Evolutionary conservation across 2,329 filamentous ascomycete genomes (phyloP).

Genomic region (Exophiala mesophila): DNA sequence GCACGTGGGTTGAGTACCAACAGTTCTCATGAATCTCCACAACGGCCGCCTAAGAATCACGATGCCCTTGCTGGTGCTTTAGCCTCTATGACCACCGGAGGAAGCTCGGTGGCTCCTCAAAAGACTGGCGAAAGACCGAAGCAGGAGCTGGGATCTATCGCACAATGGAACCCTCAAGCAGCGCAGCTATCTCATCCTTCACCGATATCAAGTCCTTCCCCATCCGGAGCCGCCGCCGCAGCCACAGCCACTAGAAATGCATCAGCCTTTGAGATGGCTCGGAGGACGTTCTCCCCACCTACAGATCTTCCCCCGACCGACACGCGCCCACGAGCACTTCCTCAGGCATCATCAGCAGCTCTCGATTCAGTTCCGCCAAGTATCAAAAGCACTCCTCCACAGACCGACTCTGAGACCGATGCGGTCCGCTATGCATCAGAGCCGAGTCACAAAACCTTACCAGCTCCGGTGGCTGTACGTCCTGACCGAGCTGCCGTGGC

Average conservation of each 20-base stretch:
- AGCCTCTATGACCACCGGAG: conserved; percentile 17
- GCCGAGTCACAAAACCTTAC: background rate
- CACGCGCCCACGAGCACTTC: background rate
- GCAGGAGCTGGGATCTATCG: conserved; percentile 11
- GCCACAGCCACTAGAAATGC: conserved; percentile 19
- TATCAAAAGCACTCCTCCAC: conserved; percentile 13
- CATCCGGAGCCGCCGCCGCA: conserved; percentile 15
- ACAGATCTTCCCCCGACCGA: conserved; percentile 8
- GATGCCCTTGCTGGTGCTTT: conserved; percentile 19
- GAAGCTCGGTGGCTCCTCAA: conserved; percentile 3
- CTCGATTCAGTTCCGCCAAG: conserved; percentile 6
- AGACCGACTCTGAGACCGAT: conserved; percentile 17
- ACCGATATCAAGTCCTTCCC: conserved; percentile 9
- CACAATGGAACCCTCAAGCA: background rate
- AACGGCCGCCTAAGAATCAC: conserved; percentile 11
- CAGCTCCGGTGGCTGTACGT: conserved; percentile 13
- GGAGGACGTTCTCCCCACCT: conserved; percentile 9
- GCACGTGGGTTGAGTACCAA: conserved; percentile 16
- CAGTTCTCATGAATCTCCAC: conserved; percentile 10
- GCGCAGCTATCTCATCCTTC: conserved; percentile 2
- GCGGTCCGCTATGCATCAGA: conserved; percentile 2
- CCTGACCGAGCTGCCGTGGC: conserved; percentile 11
- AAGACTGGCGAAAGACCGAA: conserved; percentile 11
- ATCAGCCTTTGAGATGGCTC: conserved; percentile 11
- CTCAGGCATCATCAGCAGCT: conserved; percentile 1